phyloP scores from a whole-genome alignment of 352 stramenopile genomes.

The Globisporangium irregulare region DNA sequence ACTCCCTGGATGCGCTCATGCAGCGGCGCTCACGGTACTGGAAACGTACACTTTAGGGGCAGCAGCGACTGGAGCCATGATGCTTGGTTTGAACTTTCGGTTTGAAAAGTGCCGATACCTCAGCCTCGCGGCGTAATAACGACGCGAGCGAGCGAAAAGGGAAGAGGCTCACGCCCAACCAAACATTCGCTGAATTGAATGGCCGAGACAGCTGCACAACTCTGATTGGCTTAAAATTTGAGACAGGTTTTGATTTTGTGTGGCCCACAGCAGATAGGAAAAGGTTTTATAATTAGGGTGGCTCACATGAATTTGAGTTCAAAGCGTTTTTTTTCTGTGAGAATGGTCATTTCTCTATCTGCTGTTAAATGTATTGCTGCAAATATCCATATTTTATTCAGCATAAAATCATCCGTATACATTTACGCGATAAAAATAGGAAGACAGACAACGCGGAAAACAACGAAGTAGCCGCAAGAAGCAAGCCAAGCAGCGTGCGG shows the following conservation, averaged over 20 bases:
- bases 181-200: constrained; percentile 33
- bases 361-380: background rate
- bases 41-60: constrained; percentile 80
- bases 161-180: constrained; percentile 8
- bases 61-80: constrained; percentile 67
- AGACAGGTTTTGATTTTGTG: background rate
- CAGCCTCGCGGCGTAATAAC: background rate
- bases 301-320: background rate
- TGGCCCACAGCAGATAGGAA: constrained; percentile 1
- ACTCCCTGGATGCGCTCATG: background rate
- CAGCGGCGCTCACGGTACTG: constrained; percentile 3
- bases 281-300: too few relatives aligned
- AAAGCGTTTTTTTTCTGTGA: background rate
- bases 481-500: background rate
- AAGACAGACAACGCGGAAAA: background rate
- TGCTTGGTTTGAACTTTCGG: constrained; percentile 73
- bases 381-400: background rate
- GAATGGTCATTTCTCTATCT: too few relatives aligned
- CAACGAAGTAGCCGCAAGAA: background rate
- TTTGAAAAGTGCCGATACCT: constrained; percentile 78
- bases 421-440: background rate
- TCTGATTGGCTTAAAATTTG: constrained; percentile 32
- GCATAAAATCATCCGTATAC: background rate
- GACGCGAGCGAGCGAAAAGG: background rate
- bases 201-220: constrained; percentile 16